These are phyloP conservation scores for Neurospora sp. DNA, from an alignment of 495 filamentous ascomycete genomes.

Conservation along the genomic window DNA sequence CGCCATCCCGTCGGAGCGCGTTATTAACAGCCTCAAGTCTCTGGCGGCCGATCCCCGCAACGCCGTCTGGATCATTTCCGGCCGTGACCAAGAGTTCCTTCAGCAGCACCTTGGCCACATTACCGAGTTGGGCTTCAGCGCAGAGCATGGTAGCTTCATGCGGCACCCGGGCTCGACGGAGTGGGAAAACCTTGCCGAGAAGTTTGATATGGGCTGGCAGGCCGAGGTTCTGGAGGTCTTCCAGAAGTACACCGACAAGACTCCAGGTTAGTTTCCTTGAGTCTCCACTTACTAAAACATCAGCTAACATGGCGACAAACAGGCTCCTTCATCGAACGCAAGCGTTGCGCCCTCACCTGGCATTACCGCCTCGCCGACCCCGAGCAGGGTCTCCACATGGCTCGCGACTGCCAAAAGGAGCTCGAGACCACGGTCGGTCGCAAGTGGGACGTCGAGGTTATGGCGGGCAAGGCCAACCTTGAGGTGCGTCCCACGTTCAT, in stretches of 20 bases:
- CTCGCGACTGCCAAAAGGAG: constrained; percentile 64
- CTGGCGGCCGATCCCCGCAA: constrained; percentile 74
- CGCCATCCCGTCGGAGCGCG: constrained; percentile 74
- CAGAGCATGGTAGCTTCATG: constrained; percentile 94
- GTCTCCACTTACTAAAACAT: background rate
- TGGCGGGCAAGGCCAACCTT: constrained; percentile 89
- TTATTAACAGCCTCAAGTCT: constrained; percentile 65
- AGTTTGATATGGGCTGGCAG: constrained; percentile 82
- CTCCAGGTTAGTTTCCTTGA: constrained; percentile 47
- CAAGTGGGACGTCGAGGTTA: constrained; percentile 83
- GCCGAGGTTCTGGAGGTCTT: constrained; percentile 69
- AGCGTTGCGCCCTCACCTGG: constrained; percentile 89
- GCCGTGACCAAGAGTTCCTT: constrained; percentile 82
- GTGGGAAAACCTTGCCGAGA: constrained; percentile 82
- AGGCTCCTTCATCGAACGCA: constrained; percentile 82
- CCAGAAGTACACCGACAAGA: constrained; percentile 72
- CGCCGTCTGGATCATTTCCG: constrained; percentile 95
- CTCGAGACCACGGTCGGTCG: constrained; percentile 64
- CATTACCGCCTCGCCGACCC: constrained; percentile 88
- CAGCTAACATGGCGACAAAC: constrained; percentile 15
- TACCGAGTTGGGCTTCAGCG: constrained; percentile 71
- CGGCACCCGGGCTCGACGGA: constrained; percentile 57
- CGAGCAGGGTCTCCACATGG: constrained; percentile 65
- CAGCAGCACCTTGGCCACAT: constrained; percentile 83
- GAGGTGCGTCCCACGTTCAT: constrained; percentile 94